Percentiles rank a stretch among this genome's conserved stretches.
Conservation (phyloP, 2,329 filamentous ascomycete genomes). For the Botrytis deweyae region DNA sequence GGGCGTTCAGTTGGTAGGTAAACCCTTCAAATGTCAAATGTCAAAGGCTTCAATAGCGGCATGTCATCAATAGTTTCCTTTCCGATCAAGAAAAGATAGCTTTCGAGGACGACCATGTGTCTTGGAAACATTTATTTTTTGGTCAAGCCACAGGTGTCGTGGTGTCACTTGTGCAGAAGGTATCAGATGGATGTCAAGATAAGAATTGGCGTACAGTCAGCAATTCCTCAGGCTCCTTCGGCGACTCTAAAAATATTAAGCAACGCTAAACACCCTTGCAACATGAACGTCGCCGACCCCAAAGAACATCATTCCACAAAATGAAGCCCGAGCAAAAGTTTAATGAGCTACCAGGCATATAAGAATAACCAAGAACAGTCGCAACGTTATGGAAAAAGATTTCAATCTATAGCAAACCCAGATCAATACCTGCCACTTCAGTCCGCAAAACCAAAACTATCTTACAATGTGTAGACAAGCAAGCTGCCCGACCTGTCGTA, state of each 20-base stretch:
- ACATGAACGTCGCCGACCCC: background rate
- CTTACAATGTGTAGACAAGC: conserved; percentile 52
- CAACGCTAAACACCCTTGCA: background rate
- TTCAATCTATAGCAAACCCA: background rate
- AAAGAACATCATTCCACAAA: background rate
- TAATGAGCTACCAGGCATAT: background rate
- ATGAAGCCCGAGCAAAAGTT: conserved; percentile 1
- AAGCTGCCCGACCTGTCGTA: conserved; percentile 52
- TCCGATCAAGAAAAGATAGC: background rate
- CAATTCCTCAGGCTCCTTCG: background rate
- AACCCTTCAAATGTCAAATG: background rate
- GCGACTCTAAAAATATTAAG: background rate
- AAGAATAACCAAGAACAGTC: background rate
- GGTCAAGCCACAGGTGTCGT: background rate
- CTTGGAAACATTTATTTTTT: background rate
- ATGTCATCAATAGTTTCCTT: background rate
- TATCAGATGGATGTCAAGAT: conserved; percentile 5
- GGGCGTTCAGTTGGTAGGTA: background rate
- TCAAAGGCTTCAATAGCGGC: background rate
- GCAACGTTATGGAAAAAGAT: background rate
- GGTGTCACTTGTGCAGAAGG: background rate
- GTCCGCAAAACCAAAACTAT: no score
- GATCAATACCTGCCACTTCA: background rate
- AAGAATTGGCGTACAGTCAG: background rate
- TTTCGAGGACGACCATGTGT: background rate